Evolutionary conservation across 2,329 filamentous ascomycete genomes (phyloP).

Genomic region (Aspergillus felis): DNA sequence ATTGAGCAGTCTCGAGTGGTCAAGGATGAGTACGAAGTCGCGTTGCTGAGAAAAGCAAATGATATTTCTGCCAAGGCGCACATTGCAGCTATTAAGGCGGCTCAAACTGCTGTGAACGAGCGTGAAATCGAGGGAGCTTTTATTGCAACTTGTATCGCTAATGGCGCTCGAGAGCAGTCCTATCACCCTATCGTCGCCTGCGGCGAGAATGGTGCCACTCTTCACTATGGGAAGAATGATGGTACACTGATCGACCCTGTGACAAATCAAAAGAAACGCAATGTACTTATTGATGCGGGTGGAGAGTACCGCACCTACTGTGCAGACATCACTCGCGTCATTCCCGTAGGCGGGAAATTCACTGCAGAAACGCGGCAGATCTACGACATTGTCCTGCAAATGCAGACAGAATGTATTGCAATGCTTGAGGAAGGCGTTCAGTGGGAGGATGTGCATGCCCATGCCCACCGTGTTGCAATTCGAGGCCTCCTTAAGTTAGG

Average conservation of each 20-base stretch:
- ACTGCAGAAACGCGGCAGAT: conserved; percentile 66
- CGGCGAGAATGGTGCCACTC: conserved; percentile 74
- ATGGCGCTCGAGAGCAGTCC: conserved; percentile 71
- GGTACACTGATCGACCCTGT: conserved; percentile 57
- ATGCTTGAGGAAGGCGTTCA: conserved; percentile 64
- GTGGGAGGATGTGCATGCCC: conserved; percentile 69
- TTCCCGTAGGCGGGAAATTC: conserved; percentile 72
- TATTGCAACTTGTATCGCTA: conserved; percentile 65
- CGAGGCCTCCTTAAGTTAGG: conserved; percentile 67
- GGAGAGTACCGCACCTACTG: conserved; percentile 83
- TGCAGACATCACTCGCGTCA: conserved; percentile 82
- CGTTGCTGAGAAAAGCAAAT: conserved; percentile 76
- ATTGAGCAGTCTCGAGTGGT: conserved; percentile 77
- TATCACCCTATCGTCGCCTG: conserved; percentile 87
- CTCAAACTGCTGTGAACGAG: conserved; percentile 67
- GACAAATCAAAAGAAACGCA: conserved; percentile 50
- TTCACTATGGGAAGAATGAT: conserved; percentile 85
- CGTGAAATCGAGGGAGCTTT: conserved; percentile 79
- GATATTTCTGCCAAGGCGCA: conserved; percentile 75
- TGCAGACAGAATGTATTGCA: conserved; percentile 73
- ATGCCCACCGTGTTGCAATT: conserved; percentile 69
- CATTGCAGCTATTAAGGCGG: conserved; percentile 62
- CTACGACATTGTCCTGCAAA: conserved; percentile 72
- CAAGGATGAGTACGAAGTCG: conserved; percentile 84
- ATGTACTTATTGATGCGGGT: conserved; percentile 82